Evolutionary conservation across 108 stramenopile genomes (phyloP).

Genomic region (Nitzschia sp.): DNA sequence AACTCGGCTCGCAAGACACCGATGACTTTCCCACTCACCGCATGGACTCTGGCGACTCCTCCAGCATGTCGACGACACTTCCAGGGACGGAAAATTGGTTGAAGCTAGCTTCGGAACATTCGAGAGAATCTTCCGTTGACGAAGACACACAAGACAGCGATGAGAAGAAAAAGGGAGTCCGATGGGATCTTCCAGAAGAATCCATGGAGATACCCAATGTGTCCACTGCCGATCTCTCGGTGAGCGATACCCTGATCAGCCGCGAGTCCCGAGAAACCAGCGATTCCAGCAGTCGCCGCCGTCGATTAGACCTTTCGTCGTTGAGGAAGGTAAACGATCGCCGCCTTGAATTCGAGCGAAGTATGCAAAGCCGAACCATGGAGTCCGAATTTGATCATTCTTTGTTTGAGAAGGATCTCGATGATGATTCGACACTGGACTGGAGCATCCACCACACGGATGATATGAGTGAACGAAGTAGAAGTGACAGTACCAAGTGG

Average conservation of each 20-base stretch:
- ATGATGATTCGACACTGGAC: constrained; percentile 6
- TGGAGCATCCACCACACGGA: constrained; percentile 12
- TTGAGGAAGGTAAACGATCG: neutral
- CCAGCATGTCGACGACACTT: constrained; percentile 1
- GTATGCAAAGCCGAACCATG: neutral
- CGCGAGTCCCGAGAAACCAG: neutral
- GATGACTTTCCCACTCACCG: neutral
- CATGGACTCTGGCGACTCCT: neutral
- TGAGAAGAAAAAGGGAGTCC: neutral
- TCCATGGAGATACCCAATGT: neutral
- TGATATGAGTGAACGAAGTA: neutral
- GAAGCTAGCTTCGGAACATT: neutral
- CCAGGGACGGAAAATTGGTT: constrained; percentile 1
- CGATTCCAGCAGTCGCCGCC: neutral
- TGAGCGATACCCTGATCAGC: neutral
- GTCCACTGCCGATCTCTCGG: neutral
- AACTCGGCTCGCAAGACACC: neutral
- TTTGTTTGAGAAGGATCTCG: neutral
- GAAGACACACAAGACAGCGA: neutral
- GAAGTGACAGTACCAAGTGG: neutral
- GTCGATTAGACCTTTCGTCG: too few relatives aligned
- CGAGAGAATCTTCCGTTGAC: neutral
- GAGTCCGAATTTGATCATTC: neutral
- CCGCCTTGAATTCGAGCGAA: neutral
- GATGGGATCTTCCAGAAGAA: neutral